Evolutionary conservation across 1,284 basidiomycete genomes (phyloP), one percentile per base, ranked within the genome.

Genomic region (Moesziomyces sp.): DNA sequence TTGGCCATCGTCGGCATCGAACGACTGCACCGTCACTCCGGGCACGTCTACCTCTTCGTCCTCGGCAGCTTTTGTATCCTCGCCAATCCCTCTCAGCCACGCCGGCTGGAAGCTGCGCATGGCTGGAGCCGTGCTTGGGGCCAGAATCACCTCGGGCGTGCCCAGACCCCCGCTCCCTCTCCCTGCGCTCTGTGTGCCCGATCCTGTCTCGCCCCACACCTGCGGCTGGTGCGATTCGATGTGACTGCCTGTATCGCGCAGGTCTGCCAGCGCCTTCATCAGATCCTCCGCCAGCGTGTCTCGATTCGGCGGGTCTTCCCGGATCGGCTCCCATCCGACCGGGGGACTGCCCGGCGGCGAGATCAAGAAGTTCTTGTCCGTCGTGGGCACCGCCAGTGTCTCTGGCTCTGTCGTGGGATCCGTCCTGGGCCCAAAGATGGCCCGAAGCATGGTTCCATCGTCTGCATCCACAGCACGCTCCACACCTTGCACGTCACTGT

Each of bases 271-370:
- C 11, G 82, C 83, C 26, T 70, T 64, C 46, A 94, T 92, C 74
- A 99, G 88, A 83, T 99, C 96, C 24, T 93, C 90, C 0, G 96
- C 96, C 35, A 98, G 88, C 5, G 95, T 92, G 5, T 89, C 86
- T 7, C 87, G 84, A 83, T 99, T 99, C 0, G 97, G 96, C 7
- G 93, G 93, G 21, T 96, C 94, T 85, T 99, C 97, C 46, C 87
- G 86, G 65, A 94, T 89, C 30, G 89, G 93, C 82, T 97, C 94
- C 96, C 96, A 99, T 1, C 96, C 96, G 2, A 97, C 91, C 0
- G 96, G 96, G 0, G 97, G 96, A 0, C 93, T 95, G n/a, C 96
- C 97, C 1, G 97, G 97, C 0, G 96, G 96, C 0, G 94, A 97
- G 76, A 99, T 96, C 54, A 99, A 88, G 86, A 98, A 98, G 86